Evolutionary conservation across 768 basidiomycete species (phyloP), one percentile per base, ranked within the genome.

Genomic region (Psilocybe azurescens): DNA sequence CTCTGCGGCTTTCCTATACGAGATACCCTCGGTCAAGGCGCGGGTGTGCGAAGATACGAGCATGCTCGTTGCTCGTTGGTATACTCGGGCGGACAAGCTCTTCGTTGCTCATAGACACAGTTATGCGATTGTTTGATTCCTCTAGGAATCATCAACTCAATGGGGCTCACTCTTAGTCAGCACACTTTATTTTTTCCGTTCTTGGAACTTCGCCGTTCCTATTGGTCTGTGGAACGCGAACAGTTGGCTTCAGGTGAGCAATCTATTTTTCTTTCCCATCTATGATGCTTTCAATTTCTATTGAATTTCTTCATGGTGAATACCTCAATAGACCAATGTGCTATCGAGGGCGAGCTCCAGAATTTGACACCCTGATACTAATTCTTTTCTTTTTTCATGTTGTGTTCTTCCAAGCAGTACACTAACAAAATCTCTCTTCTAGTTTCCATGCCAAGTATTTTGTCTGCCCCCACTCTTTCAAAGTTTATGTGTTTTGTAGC

Each of bases 291-390:
- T 78, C 74, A 72, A 72, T 75, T 73, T 73, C 77, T 79, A 65
- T 88, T 89, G 91, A 92, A 93, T 93, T 93, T 93, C 91, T 93
- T 93, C 91, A 93, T 80, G 91, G 91, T 87, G 89, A 77, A 90
- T 89, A 89, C 87, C 86, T 79, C 70, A 67, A 65, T 61, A 56
- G 62, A 60, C 68, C 65, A 60, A 59, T 36, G 62, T 63, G 60
- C 66, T 46, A 66, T 63, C 63, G 67, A 73, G 88, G 89, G 85
- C 75, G 82, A 78, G 91, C 91, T 90, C 89, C 91, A 89, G 71
- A 86, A 83, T 54, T 87, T 90, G 90, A 90, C 88, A 81, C 76
- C 67, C 81, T 84, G 81, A 83, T 62, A 51, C 56, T 61, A 62
- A 20, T 54, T 29, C 18, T 52, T 56, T 52, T 2, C 28, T 60